phyloP scores from a whole-genome alignment of 2,329 filamentous ascomycete species.

The Colletotrichum lupini region DNA sequence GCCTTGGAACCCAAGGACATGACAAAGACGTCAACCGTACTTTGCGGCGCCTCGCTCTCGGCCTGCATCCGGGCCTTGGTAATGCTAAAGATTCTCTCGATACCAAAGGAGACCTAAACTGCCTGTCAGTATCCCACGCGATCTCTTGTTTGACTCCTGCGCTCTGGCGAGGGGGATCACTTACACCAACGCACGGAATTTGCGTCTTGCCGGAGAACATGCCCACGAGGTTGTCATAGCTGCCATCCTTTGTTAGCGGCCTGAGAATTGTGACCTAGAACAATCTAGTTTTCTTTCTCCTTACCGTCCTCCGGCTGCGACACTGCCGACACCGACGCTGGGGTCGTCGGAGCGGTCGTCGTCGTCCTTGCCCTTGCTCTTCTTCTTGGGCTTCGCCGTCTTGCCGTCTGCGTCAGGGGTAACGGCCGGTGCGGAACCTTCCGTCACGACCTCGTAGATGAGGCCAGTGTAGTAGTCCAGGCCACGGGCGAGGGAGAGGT shows the following conservation, averaged over 20 bases:
- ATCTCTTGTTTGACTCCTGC: neutral
- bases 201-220: slow-evolving; percentile 91
- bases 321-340: slow-evolving; percentile 85
- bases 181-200: slow-evolving; percentile 82
- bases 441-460: slow-evolving; percentile 90
- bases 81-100: slow-evolving; percentile 93
- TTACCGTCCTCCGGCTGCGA: slow-evolving; percentile 77
- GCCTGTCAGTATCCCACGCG: slow-evolving; percentile 45
- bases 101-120: slow-evolving; percentile 82
- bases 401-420: slow-evolving; percentile 49
- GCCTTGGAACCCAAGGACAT: slow-evolving; percentile 94
- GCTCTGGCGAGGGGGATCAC: neutral
- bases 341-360: slow-evolving; percentile 81
- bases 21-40: slow-evolving; percentile 87
- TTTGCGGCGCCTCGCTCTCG: slow-evolving; percentile 62
- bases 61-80: slow-evolving; percentile 80
- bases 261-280: neutral
- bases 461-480: slow-evolving; percentile 87
- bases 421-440: slow-evolving; percentile 73
- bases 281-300: slow-evolving; percentile 47
- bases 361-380: slow-evolving; percentile 65
- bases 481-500: slow-evolving; percentile 88
- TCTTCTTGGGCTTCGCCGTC: slow-evolving; percentile 53
- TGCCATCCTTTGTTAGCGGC: slow-evolving; percentile 62
- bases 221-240: slow-evolving; percentile 92